Evolutionary conservation across 495 filamentous ascomycete genomes (phyloP).

Genomic region (Penicillium fimorum): DNA sequence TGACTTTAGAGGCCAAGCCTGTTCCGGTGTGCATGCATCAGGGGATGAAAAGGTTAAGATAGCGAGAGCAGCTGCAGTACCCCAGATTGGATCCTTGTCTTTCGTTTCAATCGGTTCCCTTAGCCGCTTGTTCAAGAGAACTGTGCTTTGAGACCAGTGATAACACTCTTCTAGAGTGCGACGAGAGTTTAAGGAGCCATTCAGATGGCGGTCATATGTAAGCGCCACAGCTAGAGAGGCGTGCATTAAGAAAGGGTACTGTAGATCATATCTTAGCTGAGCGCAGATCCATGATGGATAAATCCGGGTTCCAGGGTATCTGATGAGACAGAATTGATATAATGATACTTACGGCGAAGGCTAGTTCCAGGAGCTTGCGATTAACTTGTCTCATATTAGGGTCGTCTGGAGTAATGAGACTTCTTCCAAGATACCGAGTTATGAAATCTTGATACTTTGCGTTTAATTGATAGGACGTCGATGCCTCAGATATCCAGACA

Average conservation of each 20-base stretch:
- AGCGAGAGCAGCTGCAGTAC: not conserved
- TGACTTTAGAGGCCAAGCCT: not conserved
- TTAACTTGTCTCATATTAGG: not conserved
- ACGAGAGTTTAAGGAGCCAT: conserved; percentile 16
- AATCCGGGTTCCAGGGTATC: not conserved
- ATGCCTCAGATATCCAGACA: conserved; percentile 25
- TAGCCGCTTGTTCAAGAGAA: conserved; percentile 38
- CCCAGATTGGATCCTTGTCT: conserved; percentile 32
- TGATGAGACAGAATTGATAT: not conserved
- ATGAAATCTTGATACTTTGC: not conserved
- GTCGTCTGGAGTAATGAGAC: not conserved
- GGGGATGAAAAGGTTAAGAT: not conserved
- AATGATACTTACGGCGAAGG: not conserved
- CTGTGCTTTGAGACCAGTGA: conserved; percentile 43
- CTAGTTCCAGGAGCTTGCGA: not conserved
- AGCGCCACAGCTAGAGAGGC: conserved; percentile 42
- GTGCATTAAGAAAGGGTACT: conserved; percentile 51
- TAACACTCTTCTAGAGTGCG: conserved; percentile 41
- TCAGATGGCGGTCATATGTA: conserved; percentile 46
- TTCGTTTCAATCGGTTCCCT: conserved; percentile 30
- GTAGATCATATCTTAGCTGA: not conserved
- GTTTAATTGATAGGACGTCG: not conserved
- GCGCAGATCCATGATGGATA: not conserved
- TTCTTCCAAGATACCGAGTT: not conserved
- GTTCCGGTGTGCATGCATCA: not conserved